These are phyloP conservation scores for Xylaria bambusicola DNA, from an alignment of 495 filamentous ascomycete species.

Conservation along the genomic window DNA sequence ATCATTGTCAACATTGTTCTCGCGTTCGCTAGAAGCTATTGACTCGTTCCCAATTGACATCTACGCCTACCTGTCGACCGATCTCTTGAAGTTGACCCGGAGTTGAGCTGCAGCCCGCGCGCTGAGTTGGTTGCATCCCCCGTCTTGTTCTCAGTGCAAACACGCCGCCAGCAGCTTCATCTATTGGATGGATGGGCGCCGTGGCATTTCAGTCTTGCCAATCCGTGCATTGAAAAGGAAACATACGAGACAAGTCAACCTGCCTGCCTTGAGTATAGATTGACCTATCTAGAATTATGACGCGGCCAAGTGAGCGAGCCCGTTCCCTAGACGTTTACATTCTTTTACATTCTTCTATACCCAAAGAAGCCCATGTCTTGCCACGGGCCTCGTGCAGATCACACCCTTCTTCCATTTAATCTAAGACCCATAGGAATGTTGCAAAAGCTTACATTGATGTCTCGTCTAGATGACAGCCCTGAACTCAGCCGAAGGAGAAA, in stretches of 20 bases:
- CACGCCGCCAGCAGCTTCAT: background rate
- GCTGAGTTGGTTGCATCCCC: conserved; percentile 4
- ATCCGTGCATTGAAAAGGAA: background rate
- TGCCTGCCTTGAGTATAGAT: background rate
- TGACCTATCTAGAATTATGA: background rate
- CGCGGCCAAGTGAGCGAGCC: conserved; percentile 13
- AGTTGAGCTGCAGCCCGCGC: conserved; percentile 3
- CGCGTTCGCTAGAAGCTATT: background rate
- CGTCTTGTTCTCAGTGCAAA: background rate
- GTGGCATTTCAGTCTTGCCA: background rate
- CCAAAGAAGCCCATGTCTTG: conserved; percentile 1
- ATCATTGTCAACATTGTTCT: background rate
- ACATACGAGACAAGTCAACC: background rate
- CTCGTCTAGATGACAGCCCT: conserved; percentile 33
- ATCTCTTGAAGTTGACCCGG: background rate
- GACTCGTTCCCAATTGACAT: background rate
- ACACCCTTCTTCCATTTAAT: background rate
- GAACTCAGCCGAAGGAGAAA: conserved; percentile 31
- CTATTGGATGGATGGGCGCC: background rate
- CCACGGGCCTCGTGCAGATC: background rate
- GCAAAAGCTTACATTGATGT: background rate
- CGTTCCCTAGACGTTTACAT: background rate
- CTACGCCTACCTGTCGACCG: background rate
- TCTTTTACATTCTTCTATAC: background rate
- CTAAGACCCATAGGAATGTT: conserved; percentile 10